Percentiles rank a stretch among this genome's conserved stretches.
Evolutionary conservation across 1,284 basidiomycete genomes (phyloP).

Genomic region (Apiotrichum porosum): DNA sequence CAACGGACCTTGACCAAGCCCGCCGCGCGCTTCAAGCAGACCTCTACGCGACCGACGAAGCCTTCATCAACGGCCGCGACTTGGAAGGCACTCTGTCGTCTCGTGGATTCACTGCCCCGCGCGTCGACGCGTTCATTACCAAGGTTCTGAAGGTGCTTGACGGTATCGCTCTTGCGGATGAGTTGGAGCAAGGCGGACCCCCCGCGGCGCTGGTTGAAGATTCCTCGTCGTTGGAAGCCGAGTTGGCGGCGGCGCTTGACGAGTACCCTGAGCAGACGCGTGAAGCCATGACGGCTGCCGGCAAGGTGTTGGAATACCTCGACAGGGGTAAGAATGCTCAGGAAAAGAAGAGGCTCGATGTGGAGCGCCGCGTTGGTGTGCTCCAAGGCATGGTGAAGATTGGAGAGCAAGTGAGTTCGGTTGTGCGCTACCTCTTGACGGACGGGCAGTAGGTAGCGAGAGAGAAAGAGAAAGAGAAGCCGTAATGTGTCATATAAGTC

Average conservation of each 20-base stretch:
- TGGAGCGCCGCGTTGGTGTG: conserved; percentile 41
- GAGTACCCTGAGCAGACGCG: conserved; percentile 35
- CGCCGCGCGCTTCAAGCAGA: conserved; percentile 37
- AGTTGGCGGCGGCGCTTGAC: conserved; percentile 23
- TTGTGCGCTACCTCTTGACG: conserved; percentile 42
- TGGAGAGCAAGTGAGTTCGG: conserved; percentile 40
- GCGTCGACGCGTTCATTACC: conserved; percentile 37
- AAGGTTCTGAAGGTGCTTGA: conserved; percentile 46
- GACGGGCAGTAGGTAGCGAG: conserved; percentile 24
- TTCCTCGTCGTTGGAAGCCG: conserved; percentile 15
- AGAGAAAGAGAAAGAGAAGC: too few species aligned
- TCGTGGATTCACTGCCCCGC: conserved; percentile 27
- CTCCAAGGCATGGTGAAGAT: conserved; percentile 44
- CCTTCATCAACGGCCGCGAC: conserved; percentile 29
- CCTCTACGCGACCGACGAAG: conserved; percentile 40
- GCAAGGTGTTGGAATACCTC: conserved; percentile 38
- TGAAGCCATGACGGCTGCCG: conserved; percentile 33
- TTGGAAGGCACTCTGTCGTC: conserved; percentile 25
- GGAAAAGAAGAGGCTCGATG: conserved; percentile 39
- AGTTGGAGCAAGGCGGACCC: conserved; percentile 15
- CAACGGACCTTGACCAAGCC: conserved; percentile 37
- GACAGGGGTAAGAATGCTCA: conserved; percentile 36
- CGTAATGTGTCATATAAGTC: too few species aligned
- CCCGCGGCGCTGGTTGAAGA: not conserved
- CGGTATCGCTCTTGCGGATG: conserved; percentile 42